Base-by-base conservation (phyloP, 352 stramenopile genomes). In the Phytopythium helicoides region DNA sequence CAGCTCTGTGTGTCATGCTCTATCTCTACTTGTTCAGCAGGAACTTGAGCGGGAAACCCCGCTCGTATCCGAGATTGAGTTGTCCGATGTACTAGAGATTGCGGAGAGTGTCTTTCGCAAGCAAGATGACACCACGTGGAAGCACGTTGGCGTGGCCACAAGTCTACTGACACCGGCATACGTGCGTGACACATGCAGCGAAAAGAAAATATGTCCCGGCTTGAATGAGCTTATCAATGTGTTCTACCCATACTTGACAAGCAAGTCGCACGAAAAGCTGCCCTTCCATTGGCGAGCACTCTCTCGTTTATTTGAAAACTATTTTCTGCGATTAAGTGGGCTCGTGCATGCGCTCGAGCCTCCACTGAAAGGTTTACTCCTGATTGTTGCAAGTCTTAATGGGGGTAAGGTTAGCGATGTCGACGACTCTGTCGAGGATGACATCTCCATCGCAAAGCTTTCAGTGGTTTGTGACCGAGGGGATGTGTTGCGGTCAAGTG, bases 171-270 rank as follows among this genome's bases (percentile, higher is more conserved):
- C 52, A n/a, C 31, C 36, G 58, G 37, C 15, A 19, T 22, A 39
- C 16, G 37, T 59, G 49, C 36, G 23, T 40, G 37, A 38, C 37
- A 33, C 5, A 33, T 33, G 11, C n/a, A 11, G 47, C 36, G 10
- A 33, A 12, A n/a, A 3, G 3, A n/a, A 10, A 25, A 35, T 2
- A 0, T 78, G 60, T 3, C 6, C 18, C 26, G 71, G 66, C 10
- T 38, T 89, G 10, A 84, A 59, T 37, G 45, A 19, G 6, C 46
- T 92, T 14, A 33, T 88, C 4, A 77, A 76, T 41, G 54, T 87
- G 11, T 89, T 87, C 40, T 92, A 92, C 44, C 81, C 81, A 22
- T 89, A 92, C 41, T 26, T 92, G 31, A 58, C 82, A 0, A 86
- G 69, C 37, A 47, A 82, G 19, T 49, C 74, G 8, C 64, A 63